Conservation (phyloP, 495 filamentous ascomycete genomes). For the Halenospora varia region DNA sequence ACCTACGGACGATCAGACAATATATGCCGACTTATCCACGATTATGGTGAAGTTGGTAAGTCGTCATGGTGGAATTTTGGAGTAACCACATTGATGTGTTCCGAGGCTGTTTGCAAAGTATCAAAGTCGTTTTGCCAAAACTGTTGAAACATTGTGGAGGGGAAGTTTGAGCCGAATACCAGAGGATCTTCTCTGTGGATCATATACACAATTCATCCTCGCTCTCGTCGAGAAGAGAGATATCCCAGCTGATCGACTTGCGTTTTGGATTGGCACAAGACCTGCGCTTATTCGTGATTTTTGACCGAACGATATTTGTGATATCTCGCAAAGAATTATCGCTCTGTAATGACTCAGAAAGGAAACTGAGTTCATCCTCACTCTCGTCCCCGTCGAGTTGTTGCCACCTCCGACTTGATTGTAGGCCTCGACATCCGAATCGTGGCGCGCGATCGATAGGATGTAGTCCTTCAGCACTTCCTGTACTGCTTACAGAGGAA, state of each 20-base stretch:
- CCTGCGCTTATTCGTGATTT: background rate
- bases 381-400: constrained; percentile 24
- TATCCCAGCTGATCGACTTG: background rate
- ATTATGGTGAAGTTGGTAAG: too few relatives aligned
- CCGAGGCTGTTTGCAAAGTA: too few relatives aligned
- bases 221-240: constrained; percentile 20
- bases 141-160: constrained; percentile 3
- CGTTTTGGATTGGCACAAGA: too few relatives aligned
- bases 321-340: constrained; percentile 7
- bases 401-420: constrained; percentile 15
- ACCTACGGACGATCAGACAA: background rate
- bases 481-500: background rate
- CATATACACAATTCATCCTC: constrained; percentile 39
- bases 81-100: too few relatives aligned
- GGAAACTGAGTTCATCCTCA: constrained; percentile 25
- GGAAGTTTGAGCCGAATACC: background rate
- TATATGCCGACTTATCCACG: background rate
- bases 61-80: too few relatives aligned
- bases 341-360: constrained; percentile 13
- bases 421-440: constrained; percentile 14
- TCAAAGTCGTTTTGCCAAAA: background rate
- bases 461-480: background rate
- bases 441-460: constrained; percentile 17
- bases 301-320: constrained; percentile 1
- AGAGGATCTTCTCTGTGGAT: background rate